Percentiles rank a stretch among this genome's conserved stretches.
phyloP scores from a whole-genome alignment of 2,329 filamentous ascomycete genomes.

The Ascochyta viciae-villosae region DNA sequence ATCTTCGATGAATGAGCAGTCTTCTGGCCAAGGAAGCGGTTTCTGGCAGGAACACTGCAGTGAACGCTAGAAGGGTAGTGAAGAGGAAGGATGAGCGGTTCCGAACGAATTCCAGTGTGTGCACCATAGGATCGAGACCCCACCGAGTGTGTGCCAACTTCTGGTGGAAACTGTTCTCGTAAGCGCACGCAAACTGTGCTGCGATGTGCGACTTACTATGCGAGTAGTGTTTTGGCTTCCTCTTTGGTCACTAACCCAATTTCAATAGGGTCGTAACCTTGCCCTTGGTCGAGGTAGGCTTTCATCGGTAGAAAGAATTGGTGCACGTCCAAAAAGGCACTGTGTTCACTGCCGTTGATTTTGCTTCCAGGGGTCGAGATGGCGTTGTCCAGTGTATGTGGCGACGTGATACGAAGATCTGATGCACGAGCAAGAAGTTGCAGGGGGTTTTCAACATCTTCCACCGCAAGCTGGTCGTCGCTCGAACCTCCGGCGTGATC shows the following conservation, averaged over 20 bases:
- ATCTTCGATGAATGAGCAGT: slow-evolving; percentile 68
- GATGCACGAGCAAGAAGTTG: slow-evolving; percentile 77
- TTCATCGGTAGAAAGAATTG: slow-evolving; percentile 72
- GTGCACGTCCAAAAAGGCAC: slow-evolving; percentile 60
- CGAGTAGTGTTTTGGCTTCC: slow-evolving; percentile 70
- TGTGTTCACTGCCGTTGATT: slow-evolving; percentile 41
- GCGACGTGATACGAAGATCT: slow-evolving; percentile 66
- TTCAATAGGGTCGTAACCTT: slow-evolving; percentile 72
- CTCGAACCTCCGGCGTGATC: slow-evolving; percentile 38
- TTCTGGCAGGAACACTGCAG: slow-evolving; percentile 71
- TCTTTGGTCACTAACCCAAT: slow-evolving; percentile 71
- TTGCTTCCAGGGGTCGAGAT: slow-evolving; percentile 39
- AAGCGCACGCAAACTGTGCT: neutral
- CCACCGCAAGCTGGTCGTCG: slow-evolving; percentile 59
- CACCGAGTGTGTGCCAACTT: slow-evolving; percentile 76
- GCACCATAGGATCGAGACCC: slow-evolving; percentile 73
- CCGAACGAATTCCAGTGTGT: slow-evolving; percentile 70
- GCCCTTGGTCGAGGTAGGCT: slow-evolving; percentile 68
- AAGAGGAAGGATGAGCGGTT: slow-evolving; percentile 73
- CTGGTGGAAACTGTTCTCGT: slow-evolving; percentile 65
- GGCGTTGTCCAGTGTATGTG: slow-evolving; percentile 30
- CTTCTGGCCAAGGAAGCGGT: slow-evolving; percentile 70
- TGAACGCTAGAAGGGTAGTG: slow-evolving; percentile 73
- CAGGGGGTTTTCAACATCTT: slow-evolving; percentile 77
- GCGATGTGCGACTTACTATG: slow-evolving; percentile 61